Evolutionary conservation across 768 basidiomycete genomes (phyloP), one percentile per base, ranked within the genome.

Genomic region (Inosperma sp.): DNA sequence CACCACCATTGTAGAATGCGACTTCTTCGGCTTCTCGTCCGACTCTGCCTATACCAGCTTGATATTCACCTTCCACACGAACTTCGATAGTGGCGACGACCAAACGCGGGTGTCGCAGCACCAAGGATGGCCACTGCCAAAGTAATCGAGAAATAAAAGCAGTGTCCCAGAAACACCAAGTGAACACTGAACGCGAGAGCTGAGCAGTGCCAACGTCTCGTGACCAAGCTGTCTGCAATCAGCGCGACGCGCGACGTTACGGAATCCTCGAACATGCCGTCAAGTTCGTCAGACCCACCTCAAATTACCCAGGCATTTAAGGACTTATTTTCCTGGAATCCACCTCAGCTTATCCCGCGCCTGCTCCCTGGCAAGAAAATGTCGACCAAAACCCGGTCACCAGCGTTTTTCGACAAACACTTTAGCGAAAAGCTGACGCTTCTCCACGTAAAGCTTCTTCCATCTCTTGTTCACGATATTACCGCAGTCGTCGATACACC

Each of bases 1-100:
- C 65, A 0, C 92, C 93, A 0, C 95, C 95, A 56, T 93, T 83
- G 66, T 98, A 98, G 65, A 98, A 98, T 82, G 95, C 95, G 29
- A 98, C 78, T 64, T 98, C 94, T 63, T 98, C 95, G 17, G 85
- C 82, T 59, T 97, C 93, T 53, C 93, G 71, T 0, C 88, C 92
- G 5, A 97, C 80, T 25, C 95, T 69, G 0, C 86, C 84, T 60
- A 97, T 84, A 0, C 92, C 93, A 0, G 83, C 80, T 17, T 94
- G 75, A 61, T 94, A 97, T 59, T 96, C 95, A 10, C 95, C 95
- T 60, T 98, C 80, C 26, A 97, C 68, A 25, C 83, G 79, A 0
- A 93, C 92, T 63, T 96, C 93, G 3, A 87, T 79, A 0, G 89
- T 88, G 0, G 94, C 92, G 12, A 97, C 83, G 79, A 0, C 94